These are phyloP conservation scores for Stromatinia cepivora DNA, from an alignment of 2,329 filamentous ascomycete genomes.

Conservation along the genomic window DNA sequence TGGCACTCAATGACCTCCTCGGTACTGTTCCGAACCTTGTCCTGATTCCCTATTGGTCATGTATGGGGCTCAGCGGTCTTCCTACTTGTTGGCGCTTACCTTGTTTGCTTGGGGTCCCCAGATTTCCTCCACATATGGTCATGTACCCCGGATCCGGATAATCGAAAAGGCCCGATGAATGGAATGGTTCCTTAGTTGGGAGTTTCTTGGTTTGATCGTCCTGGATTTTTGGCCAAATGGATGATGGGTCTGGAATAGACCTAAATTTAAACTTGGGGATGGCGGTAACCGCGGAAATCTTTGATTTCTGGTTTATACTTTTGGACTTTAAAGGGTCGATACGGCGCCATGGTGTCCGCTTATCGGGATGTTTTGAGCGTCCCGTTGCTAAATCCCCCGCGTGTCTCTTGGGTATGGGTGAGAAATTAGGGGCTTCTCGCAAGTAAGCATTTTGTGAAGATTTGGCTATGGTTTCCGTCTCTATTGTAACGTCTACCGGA, in stretches of 20 bases:
- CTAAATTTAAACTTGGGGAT: background rate
- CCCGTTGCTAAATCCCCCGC: background rate
- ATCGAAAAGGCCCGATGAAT: constrained; percentile 12
- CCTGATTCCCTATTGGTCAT: background rate
- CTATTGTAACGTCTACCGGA: background rate
- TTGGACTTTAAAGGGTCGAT: too few species aligned
- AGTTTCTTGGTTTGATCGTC: background rate
- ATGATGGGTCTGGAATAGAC: background rate
- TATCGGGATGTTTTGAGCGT: background rate
- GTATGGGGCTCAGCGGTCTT: background rate
- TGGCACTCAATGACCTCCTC: constrained; percentile 4
- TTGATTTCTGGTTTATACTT: background rate
- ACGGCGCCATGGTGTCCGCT: background rate
- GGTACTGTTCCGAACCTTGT: background rate
- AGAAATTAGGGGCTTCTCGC: background rate
- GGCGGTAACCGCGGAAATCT: background rate
- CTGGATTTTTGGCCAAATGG: background rate
- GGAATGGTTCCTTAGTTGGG: background rate
- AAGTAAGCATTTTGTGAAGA: background rate
- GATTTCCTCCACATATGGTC: constrained; percentile 6
- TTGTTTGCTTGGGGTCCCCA: constrained; percentile 7
- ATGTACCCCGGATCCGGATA: constrained; percentile 13
- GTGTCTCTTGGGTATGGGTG: background rate
- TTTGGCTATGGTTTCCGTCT: background rate
- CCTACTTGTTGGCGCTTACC: background rate